Conservation (phyloP, 768 basidiomycete species). For the Tylopilus plumbeoviolaceoides region DNA sequence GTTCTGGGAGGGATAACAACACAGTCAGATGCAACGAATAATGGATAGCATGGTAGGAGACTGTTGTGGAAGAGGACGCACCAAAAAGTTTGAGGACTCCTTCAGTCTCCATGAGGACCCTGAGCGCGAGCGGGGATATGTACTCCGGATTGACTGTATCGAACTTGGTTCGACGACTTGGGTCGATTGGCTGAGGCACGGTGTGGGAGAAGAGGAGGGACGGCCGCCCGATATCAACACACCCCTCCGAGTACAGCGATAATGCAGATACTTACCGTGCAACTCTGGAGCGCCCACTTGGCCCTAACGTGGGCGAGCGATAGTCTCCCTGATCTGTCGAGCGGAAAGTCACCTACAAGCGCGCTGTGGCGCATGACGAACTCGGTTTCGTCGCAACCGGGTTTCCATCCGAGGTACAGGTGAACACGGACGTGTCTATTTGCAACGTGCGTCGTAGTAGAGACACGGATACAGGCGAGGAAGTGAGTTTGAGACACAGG, state of each 20-base stretch:
- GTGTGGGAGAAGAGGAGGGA: no score
- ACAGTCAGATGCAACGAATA: neutral
- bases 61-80: no score
- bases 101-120: slow-evolving; percentile 22
- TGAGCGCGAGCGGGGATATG: slow-evolving; percentile 25
- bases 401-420: slow-evolving; percentile 27
- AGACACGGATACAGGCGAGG: no score
- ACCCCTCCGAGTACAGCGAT: neutral
- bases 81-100: slow-evolving; percentile 29
- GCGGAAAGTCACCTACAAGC: slow-evolving; percentile 24
- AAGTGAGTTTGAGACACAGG: neutral
- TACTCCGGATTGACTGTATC: slow-evolving; percentile 22
- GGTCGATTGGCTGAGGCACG: slow-evolving; percentile 17
- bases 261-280: slow-evolving; percentile 10
- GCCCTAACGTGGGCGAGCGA: slow-evolving; percentile 11
- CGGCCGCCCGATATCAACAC: no score
- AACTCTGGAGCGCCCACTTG: slow-evolving; percentile 25
- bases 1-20: slow-evolving; percentile 13
- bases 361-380: slow-evolving; percentile 25
- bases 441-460: no score
- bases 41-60: neutral
- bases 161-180: slow-evolving; percentile 16
- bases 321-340: slow-evolving; percentile 23
- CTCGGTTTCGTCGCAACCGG: slow-evolving; percentile 28
- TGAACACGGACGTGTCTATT: slow-evolving; percentile 30